Evolutionary conservation across 768 basidiomycete species (phyloP).

Genomic region (Termitomyces sp.): DNA sequence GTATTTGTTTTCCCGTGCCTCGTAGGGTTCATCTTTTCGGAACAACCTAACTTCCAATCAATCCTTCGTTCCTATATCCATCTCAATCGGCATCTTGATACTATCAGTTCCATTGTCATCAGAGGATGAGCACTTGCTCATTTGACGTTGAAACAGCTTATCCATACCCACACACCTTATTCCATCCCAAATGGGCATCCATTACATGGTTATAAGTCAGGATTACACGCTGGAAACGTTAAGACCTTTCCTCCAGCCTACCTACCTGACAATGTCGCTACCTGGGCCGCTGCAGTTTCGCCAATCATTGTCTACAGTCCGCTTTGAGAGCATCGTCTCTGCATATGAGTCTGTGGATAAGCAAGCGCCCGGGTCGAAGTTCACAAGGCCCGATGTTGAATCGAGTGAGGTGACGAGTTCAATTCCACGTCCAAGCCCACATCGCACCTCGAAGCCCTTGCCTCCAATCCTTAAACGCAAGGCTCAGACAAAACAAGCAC

Average conservation of each 20-base stretch:
- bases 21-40: neutral
- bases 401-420: neutral
- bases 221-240: neutral
- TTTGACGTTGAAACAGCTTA: neutral
- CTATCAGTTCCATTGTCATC: neutral
- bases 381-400: neutral
- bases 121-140: neutral
- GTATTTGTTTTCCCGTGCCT: neutral
- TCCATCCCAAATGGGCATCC: neutral
- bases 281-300: neutral
- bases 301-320: neutral
- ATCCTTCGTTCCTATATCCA: neutral
- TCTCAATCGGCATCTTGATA: neutral
- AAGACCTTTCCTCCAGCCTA: neutral
- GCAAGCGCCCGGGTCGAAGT: neutral
- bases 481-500: neutral
- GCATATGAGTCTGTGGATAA: neutral
- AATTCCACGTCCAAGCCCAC: neutral
- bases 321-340: neutral
- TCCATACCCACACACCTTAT: neutral
- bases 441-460: constrained; percentile 3
- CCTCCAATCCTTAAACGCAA: constrained; percentile 7
- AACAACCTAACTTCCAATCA: neutral
- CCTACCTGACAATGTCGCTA: neutral
- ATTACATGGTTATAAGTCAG: neutral